Percentiles rank a stretch among this genome's conserved stretches.
Evolutionary conservation across 2,329 filamentous ascomycete genomes (phyloP).

Genomic region (Beauveria sp.): DNA sequence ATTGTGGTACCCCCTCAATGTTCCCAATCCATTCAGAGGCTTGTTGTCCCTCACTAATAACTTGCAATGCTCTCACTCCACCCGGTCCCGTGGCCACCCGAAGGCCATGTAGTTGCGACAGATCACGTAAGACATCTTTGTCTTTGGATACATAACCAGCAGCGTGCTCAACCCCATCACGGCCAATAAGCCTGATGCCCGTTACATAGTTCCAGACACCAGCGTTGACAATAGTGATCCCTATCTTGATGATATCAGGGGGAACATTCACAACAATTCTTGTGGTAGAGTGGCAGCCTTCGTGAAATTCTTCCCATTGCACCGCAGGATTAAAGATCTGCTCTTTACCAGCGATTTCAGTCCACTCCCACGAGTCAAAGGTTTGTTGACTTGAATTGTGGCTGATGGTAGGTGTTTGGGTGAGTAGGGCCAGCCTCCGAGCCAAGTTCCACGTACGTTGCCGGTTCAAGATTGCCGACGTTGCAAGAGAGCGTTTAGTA

Average conservation of each 20-base stretch:
- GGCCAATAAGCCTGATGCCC: not conserved
- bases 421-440: not conserved
- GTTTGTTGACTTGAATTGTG: not conserved
- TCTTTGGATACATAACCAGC: not conserved
- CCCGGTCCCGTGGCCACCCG: not conserved
- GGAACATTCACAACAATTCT: not conserved
- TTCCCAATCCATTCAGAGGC: not conserved
- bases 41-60: not conserved
- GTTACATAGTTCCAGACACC: not conserved
- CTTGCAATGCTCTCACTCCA: not conserved
- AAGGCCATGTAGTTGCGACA: not conserved
- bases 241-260: not conserved
- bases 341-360: not conserved
- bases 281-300: not conserved
- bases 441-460: not conserved
- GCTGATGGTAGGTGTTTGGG: not conserved
- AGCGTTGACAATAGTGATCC: not conserved
- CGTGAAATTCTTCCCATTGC: not conserved
- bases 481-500: not conserved
- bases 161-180: not conserved
- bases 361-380: too few relatives aligned
- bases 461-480: not conserved
- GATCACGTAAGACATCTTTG: not conserved
- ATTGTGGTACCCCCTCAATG: not conserved
- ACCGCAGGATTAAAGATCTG: too few relatives aligned